phyloP scores from a whole-genome alignment of 306 rosid species.

The Geum urbanum region DNA sequence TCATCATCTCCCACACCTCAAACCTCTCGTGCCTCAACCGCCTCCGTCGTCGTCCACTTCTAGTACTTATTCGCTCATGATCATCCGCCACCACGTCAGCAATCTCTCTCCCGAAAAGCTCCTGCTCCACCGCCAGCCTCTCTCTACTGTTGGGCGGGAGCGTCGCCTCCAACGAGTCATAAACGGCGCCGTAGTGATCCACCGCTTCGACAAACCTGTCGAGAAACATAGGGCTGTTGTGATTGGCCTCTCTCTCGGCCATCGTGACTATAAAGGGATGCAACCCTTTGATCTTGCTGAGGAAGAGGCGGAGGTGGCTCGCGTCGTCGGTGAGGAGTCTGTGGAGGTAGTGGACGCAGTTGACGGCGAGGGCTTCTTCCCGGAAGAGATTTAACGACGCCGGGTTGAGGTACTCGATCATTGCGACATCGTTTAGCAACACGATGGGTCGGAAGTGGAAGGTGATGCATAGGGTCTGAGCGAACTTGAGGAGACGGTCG shows the following conservation, averaged over 20 bases:
- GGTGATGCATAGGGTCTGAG: slow-evolving; percentile 42
- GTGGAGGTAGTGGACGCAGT: slow-evolving; percentile 47
- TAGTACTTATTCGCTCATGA: slow-evolving; percentile 5
- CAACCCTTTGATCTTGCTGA: slow-evolving; percentile 38
- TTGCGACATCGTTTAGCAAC: slow-evolving; percentile 10
- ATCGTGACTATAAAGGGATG: slow-evolving; percentile 43
- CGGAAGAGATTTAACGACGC: slow-evolving; percentile 23
- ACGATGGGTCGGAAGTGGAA: slow-evolving; percentile 48
- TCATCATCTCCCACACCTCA: slow-evolving; percentile 42
- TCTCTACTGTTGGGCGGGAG: slow-evolving; percentile 49
- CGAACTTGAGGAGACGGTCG: slow-evolving; percentile 42
- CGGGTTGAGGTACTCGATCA: slow-evolving; percentile 17
- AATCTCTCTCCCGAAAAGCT: slow-evolving; percentile 48
- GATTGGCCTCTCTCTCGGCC: slow-evolving; percentile 46
- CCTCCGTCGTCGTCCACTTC: background rate
- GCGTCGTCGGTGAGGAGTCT: slow-evolving; percentile 27
- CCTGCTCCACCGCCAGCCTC: slow-evolving; percentile 45
- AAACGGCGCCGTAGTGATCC: slow-evolving; percentile 42
- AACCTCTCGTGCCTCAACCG: slow-evolving; percentile 30
- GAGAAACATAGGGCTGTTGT: slow-evolving; percentile 36
- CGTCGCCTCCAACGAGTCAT: slow-evolving; percentile 49
- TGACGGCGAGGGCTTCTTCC: slow-evolving; percentile 46
- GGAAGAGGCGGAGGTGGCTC: slow-evolving; percentile 26
- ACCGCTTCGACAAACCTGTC: slow-evolving; percentile 38
- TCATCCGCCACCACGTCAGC: slow-evolving; percentile 31